phyloP scores from a whole-genome alignment of 2,329 filamentous ascomycete species.

The Fusarium siculi region DNA sequence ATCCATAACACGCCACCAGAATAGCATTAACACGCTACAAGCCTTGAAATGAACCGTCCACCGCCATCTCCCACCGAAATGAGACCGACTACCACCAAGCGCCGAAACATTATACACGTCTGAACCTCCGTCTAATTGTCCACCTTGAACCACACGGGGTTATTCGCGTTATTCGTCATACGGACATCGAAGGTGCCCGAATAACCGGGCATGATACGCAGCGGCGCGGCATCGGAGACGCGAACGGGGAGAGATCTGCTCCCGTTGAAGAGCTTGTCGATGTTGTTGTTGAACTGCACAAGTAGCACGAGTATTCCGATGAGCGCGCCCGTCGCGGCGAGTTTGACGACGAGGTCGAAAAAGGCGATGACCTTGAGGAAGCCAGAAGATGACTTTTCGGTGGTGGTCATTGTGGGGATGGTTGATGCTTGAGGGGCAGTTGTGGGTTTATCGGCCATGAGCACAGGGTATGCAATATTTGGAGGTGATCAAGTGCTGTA shows the following conservation, averaged over 20 bases:
- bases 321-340: slow-evolving; percentile 27
- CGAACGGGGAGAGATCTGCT: neutral
- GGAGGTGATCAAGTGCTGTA: neutral
- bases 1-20: neutral
- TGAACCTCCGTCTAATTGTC: neutral
- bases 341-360: slow-evolving; percentile 30
- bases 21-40: neutral
- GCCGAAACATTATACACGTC: neutral
- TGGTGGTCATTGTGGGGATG: slow-evolving; percentile 9
- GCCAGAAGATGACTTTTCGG: slow-evolving; percentile 17
- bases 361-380: slow-evolving; percentile 33
- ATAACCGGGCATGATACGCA: neutral
- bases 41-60: neutral
- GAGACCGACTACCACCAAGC: neutral
- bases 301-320: slow-evolving; percentile 33
- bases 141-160: slow-evolving; percentile 19
- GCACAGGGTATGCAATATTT: neutral
- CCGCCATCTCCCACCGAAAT: neutral
- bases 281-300: slow-evolving; percentile 7
- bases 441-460: slow-evolving; percentile 22
- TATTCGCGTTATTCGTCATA: neutral
- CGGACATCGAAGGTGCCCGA: neutral
- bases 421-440: neutral
- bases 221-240: neutral
- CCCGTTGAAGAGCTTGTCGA: slow-evolving; percentile 10